A percentile compares a stretch with the other conserved stretches of the same genome.
These are phyloP conservation scores for Fusarium tuaranense DNA, from an alignment of 2,329 filamentous ascomycete genomes.

Conservation along the genomic window DNA sequence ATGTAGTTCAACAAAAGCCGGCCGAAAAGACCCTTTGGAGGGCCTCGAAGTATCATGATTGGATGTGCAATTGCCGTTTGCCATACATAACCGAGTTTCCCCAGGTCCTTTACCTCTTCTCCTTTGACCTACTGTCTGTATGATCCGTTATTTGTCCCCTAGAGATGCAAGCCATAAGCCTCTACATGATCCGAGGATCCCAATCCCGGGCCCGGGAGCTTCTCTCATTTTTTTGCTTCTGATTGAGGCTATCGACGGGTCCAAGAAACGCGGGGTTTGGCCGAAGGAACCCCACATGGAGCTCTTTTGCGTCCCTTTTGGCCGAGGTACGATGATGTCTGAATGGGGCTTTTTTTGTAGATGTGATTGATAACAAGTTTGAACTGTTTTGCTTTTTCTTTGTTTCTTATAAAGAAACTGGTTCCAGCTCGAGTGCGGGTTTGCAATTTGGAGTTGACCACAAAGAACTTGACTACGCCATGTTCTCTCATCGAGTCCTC, in stretches of 20 bases:
- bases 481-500: conserved; percentile 27
- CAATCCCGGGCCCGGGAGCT: conserved; percentile 9
- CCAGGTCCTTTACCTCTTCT: neutral
- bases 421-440: neutral
- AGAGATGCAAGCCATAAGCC: neutral
- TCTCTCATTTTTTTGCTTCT: conserved; percentile 24
- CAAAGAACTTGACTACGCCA: conserved; percentile 2
- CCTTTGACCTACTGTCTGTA: neutral
- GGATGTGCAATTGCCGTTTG: neutral
- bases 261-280: conserved; percentile 41
- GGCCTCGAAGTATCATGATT: conserved; percentile 2
- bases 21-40: conserved; percentile 1
- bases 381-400: neutral
- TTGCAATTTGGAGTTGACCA: too few relatives aligned
- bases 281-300: conserved; percentile 40
- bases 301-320: conserved; percentile 36
- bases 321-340: conserved; percentile 38
- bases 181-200: neutral
- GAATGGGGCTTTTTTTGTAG: neutral
- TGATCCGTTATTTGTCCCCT: neutral
- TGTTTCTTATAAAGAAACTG: neutral
- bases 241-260: conserved; percentile 32
- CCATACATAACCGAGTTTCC: neutral
- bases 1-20: neutral
- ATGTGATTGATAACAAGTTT: conserved; percentile 5